A percentile compares a stretch with the other conserved stretches of the same genome.
These are phyloP conservation scores for Diplodia intermedia DNA, from an alignment of 2,329 filamentous ascomycete species.

Conservation along the genomic window DNA sequence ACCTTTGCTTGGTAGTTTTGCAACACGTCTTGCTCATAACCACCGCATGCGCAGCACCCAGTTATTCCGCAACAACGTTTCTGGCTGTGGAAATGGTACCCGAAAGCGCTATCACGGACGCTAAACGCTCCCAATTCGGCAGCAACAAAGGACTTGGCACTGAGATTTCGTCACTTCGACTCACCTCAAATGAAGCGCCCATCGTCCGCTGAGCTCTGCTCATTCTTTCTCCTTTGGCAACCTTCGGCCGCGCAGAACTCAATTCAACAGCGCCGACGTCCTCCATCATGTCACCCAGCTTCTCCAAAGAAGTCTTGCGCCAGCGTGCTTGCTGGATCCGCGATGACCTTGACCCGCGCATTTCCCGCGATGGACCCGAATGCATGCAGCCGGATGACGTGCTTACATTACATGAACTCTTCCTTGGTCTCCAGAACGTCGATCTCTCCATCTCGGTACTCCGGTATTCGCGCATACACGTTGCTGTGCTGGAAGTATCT, in stretches of 20 bases:
- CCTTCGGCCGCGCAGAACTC: not conserved
- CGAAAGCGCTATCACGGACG: slow-evolving; percentile 3
- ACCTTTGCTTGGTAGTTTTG: not conserved
- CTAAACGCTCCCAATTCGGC: slow-evolving; percentile 3
- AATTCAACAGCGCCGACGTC: not conserved
- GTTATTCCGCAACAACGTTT: not conserved
- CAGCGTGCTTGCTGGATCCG: slow-evolving; percentile 54
- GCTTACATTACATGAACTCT: slow-evolving; percentile 52
- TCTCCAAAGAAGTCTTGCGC: slow-evolving; percentile 40
- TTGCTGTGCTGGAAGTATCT: slow-evolving; percentile 52
- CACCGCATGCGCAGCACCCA: not conserved
- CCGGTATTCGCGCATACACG: slow-evolving; percentile 55
- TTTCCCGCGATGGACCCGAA: slow-evolving; percentile 55
- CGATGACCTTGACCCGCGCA: slow-evolving; percentile 54
- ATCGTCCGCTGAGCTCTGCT: not conserved
- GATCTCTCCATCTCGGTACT: slow-evolving; percentile 46
- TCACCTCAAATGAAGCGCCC: not conserved
- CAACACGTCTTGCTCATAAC: not conserved
- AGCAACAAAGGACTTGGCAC: slow-evolving; percentile 31
- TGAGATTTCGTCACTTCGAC: not conserved
- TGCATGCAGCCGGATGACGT: slow-evolving; percentile 53
- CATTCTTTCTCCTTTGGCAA: not conserved
- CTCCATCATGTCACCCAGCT: slow-evolving; percentile 12
- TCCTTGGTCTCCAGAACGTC: slow-evolving; percentile 36
- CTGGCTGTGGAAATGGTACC: not conserved